Evolutionary conservation across 73 alveolate species (phyloP).

Genomic region (Chromera velia): DNA sequence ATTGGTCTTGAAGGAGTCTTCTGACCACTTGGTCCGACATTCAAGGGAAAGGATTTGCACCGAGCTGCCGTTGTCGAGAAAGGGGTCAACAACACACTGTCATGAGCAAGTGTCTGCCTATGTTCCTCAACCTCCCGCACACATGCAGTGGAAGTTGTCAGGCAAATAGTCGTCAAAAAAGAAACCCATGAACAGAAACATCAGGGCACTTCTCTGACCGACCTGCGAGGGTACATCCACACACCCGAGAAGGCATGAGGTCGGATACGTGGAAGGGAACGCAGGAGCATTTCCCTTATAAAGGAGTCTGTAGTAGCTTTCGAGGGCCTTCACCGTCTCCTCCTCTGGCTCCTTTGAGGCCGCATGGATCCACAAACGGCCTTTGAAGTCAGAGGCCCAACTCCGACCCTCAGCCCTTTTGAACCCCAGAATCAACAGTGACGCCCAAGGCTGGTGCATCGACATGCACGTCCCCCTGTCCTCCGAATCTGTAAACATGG

Average conservation of each 20-base stretch:
- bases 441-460: constrained; percentile 70
- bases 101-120: no score
- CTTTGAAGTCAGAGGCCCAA: constrained; percentile 63
- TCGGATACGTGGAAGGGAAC: constrained; percentile 67
- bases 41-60: no score
- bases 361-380: constrained; percentile 76
- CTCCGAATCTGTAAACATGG: constrained; percentile 35
- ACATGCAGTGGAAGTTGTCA: no score
- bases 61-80: no score
- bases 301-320: constrained; percentile 41
- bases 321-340: constrained; percentile 52
- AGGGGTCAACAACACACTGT: no score
- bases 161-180: no score
- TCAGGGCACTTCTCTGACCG: not conserved
- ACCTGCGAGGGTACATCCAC: constrained; percentile 45
- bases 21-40: no score
- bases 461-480: constrained; percentile 60
- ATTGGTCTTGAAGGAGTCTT: no score
- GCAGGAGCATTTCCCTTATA: constrained; percentile 51
- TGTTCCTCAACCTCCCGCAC: no score
- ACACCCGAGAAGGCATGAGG: constrained; percentile 64
- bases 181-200: no score
- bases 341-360: constrained; percentile 56
- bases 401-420: constrained; percentile 64
- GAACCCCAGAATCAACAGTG: constrained; percentile 54